Base-by-base conservation (phyloP, 2,329 filamentous ascomycete genomes). In the Penicillium sp. region DNA sequence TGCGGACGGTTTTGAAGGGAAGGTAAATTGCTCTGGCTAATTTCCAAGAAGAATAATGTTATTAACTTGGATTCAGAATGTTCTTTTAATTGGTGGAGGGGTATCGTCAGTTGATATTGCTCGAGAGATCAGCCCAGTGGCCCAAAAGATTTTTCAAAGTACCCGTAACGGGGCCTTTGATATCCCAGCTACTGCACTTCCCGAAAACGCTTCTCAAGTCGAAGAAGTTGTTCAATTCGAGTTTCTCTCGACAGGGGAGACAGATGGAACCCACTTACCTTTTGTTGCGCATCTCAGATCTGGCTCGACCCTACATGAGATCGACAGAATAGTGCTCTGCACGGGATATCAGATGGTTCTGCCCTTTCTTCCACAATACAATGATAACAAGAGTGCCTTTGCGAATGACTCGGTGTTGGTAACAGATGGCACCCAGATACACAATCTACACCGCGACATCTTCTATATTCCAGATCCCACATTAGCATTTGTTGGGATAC, bases 381-480 rank as follows among this genome's bases (percentile, higher is more conserved):
- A 80, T 68, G 62, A 75, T 51, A 75, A 82, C 75, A 54, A 69
- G 12, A 70, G 69, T 0, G 44, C 70, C 0, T 69, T 75, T 1
- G 84, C 84, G 0, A 74, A 78, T 30, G 77, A 83, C 0, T 72
- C 66, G 0, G 68, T 83, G 0, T 71, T 90, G 0, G 81, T 90
- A 4, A 89, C 76, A 0, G 84, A 88, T 37, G 86, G 86, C 2
- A 78, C 77, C 10, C 82, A 84, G 64, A 73, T 78, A 3, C 86
- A 89, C 61, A 89, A 89, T 57, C 72, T 89, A 1, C 83, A 89
- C 73, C 83, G 83, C 51, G 86, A 90, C 63, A 84, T 89, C 12
- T 89, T 87, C 64, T 89, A 88, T 68, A 88, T 88, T 36, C 78
- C 79, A 0, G 85, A 89, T 53, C 84, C 86, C 0, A 81, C 83